These are phyloP conservation scores for Starmerella asiatica DNA, from an alignment of 805 yeast genomes.

Conservation along the genomic window DNA sequence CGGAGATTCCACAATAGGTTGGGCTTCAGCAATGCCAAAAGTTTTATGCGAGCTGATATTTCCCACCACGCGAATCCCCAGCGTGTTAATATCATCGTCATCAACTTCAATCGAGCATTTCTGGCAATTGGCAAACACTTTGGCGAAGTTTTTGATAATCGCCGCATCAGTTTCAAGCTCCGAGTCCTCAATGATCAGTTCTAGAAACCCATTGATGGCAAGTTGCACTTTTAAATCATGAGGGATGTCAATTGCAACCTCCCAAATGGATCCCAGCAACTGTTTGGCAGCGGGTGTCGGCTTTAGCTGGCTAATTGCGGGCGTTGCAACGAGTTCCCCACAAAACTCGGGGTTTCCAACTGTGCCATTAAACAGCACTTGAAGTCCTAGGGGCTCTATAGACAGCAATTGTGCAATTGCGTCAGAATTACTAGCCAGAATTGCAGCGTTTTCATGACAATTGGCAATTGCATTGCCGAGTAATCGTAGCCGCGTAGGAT, in stretches of 20 bases:
- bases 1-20: slow-evolving; percentile 2
- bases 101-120: slow-evolving; percentile 3
- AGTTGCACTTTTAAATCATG: slow-evolving; percentile 1
- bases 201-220: slow-evolving; percentile 11
- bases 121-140: slow-evolving; percentile 6
- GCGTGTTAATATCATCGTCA: slow-evolving; percentile 1
- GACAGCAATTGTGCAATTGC: slow-evolving; percentile 3
- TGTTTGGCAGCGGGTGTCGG: slow-evolving; percentile 4
- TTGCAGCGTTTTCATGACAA: slow-evolving; percentile 3
- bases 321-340: not conserved
- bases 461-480: slow-evolving; percentile 16
- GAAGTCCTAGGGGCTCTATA: slow-evolving; percentile 7
- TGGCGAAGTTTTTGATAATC: slow-evolving; percentile 6
- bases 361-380: slow-evolving; percentile 13
- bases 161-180: slow-evolving; percentile 6
- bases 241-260: slow-evolving; percentile 1
- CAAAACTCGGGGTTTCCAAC: slow-evolving; percentile 10
- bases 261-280: slow-evolving; percentile 11
- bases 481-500: slow-evolving; percentile 11
- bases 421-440: slow-evolving; percentile 1
- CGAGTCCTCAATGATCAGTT: slow-evolving; percentile 8
- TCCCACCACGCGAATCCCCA: slow-evolving; percentile 11
- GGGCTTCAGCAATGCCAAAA: slow-evolving; percentile 3
- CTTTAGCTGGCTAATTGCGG: not conserved
- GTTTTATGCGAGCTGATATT: slow-evolving; percentile 7